Evolutionary conservation across 805 yeast species (phyloP), one percentile per base, ranked within the genome.

Genomic region (Monosporozyma aerobia): DNA sequence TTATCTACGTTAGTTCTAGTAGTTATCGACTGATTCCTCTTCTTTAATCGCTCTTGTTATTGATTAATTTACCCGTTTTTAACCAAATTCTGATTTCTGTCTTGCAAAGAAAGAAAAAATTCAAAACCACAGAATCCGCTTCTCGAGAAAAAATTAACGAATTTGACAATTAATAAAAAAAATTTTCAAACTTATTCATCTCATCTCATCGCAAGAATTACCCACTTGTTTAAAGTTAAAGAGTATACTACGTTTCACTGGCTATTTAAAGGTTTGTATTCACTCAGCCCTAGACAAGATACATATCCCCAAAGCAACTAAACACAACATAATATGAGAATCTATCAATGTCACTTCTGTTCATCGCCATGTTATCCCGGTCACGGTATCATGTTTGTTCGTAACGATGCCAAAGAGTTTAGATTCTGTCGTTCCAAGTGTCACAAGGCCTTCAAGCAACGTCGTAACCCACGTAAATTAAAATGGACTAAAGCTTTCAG

Each of bases 401-500:
- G 99, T 73, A 94, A 94, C 70, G 99, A 94, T 67, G 96, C 98
- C 59, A 94, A 94, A 69, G 98, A 90, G 73, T 94, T 94, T 71
- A 79, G 96, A 64, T 94, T 94, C 76, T 94, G 99, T 65, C 88
- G 97, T 69, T 90, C 98, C 56, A 94, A 94, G 70, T 94, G 99
- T 76, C 99, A 94, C 75, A 89, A 90, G 70, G 85, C 90, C 52
- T 94, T 94, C 82, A 94, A 94, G 71, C 95, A 90, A 76, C 90
- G 96, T 78, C 85, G 99, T 73, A 94, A 94, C 76, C 99, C 99
- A 63, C 85, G 99, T 76, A 94, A 94, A 73, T 82, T 90, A 73
- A 87, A 81, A 74, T 94, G 99, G 99, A 94, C 99, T 53, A 94
- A 94, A 72, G 98, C 99, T 1, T 94, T 94, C 80, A 83, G 99